Percentiles rank a stretch among this genome's conserved stretches.
phyloP scores from a whole-genome alignment of 129 eudicot genomes.

The Dittrichia graveolens region DNA sequence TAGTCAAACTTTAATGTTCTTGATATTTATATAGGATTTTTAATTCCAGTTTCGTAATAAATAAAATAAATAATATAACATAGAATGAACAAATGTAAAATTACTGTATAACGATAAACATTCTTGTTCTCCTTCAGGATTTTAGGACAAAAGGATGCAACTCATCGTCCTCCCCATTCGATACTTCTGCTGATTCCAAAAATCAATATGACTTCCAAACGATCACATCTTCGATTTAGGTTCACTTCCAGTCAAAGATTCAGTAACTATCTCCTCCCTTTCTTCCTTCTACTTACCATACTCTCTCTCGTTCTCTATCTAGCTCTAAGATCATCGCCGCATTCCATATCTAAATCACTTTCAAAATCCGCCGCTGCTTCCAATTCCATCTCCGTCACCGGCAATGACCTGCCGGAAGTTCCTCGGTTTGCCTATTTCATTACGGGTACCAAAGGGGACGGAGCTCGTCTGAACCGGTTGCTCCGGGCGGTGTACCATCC shows the following conservation, averaged over 20 bases:
- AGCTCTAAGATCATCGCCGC: conserved; percentile 30
- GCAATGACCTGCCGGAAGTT: conserved; percentile 37
- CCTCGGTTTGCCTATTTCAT: conserved; percentile 80
- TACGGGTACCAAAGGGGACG: conserved; percentile 66
- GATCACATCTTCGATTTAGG: conserved; percentile 30
- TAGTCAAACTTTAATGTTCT: too few species aligned
- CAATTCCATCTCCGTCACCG: conserved; percentile 17
- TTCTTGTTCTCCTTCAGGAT: not conserved
- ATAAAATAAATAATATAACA: too few species aligned
- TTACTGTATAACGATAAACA: too few species aligned
- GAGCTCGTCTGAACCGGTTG: conserved; percentile 53
- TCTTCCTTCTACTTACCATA: conserved; percentile 35
- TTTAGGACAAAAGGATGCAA: not conserved
- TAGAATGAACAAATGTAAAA: too few species aligned
- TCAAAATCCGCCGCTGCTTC: conserved; percentile 14
- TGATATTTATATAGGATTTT: too few species aligned
- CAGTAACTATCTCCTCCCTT: conserved; percentile 45
- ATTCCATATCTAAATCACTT: conserved; percentile 10
- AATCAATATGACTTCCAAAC: conserved; percentile 26
- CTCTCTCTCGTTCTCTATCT: conserved; percentile 50
- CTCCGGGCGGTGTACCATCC: conserved; percentile 73
- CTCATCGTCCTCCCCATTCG: conserved; percentile 26
- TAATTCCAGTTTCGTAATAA: too few species aligned
- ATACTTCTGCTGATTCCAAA: not conserved
- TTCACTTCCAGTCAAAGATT: conserved; percentile 37